These are phyloP conservation scores for Jackrogersella multiformis DNA, from an alignment of 495 filamentous ascomycete species.

Conservation along the genomic window DNA sequence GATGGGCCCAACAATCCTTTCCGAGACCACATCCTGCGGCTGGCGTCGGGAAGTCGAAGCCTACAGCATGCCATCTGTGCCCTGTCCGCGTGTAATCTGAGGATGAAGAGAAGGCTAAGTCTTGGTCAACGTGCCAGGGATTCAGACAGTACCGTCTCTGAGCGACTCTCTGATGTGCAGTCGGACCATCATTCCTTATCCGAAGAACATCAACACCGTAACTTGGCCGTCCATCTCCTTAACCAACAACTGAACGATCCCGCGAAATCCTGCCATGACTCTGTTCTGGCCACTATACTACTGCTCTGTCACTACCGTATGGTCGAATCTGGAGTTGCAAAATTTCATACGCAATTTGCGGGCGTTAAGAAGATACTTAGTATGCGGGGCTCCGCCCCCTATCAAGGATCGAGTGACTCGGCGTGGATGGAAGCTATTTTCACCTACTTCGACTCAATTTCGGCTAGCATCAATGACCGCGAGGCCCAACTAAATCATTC, in stretches of 20 bases:
- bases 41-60: constrained; percentile 80
- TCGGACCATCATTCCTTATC: constrained; percentile 61
- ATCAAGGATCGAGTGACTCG: constrained; percentile 72
- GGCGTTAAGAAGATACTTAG: constrained; percentile 92
- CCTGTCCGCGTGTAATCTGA: constrained; percentile 83
- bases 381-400: constrained; percentile 72
- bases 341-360: constrained; percentile 93
- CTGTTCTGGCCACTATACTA: constrained; percentile 85
- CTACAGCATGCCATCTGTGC: constrained; percentile 93
- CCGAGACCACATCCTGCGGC: constrained; percentile 79
- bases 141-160: constrained; percentile 47
- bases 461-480: constrained; percentile 88
- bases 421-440: constrained; percentile 96
- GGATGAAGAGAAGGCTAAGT: constrained; percentile 66
- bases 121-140: constrained; percentile 59
- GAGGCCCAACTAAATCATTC: constrained; percentile 84
- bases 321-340: constrained; percentile 89
- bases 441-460: constrained; percentile 95
- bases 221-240: constrained; percentile 79
- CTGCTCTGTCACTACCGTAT: constrained; percentile 92
- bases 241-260: constrained; percentile 84
- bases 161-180: constrained; percentile 46
- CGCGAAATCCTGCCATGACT: constrained; percentile 78
- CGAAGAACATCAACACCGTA: constrained; percentile 86
- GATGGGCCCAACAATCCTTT: constrained; percentile 87